Evolutionary conservation across 2,329 filamentous ascomycete genomes (phyloP), one percentile per base, ranked within the genome.

Genomic region (Calonectria pteridis): DNA sequence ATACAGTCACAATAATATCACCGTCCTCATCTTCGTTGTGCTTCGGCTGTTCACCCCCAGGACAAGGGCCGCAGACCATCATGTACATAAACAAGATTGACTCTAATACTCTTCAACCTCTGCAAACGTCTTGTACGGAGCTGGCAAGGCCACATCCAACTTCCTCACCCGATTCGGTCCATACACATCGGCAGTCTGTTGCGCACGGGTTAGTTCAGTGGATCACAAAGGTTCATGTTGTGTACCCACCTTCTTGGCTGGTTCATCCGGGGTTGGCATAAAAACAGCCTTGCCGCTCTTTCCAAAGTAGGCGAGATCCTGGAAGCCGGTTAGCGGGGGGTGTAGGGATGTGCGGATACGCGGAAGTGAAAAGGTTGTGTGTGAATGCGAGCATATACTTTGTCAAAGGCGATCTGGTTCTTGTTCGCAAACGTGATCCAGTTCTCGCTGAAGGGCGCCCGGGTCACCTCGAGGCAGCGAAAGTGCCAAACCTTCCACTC

Each of bases 361-460:
- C 35, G 55, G 26, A 2, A 6, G 5, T 31, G 33, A 35, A n/a
- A n/a, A n/a, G n/a, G n/a, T n/a, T n/a, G n/a, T n/a, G n/a, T 40
- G 29, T 35, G 55, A 23, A 14, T 37, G 55, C 23, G n/a, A 29
- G 26, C 10, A 13, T 20, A 10, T 69, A 63, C 55, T 59, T 63
- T 69, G 43, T 69, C 67, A 53, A 69, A 69, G 13, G 67, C 67
- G 23, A 69, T 63, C 31, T 69, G 67, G 43, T 69, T 69, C 55
- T 69, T 63, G 55, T 69, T 69, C 4, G 67, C 67, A 51, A 69
- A 69, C 4, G 67, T 69, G 28, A 69, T 69, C 67, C 67, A 69
- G 20, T 69, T 69, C 67, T 69, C 67, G 43, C 67, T 69, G n/a
- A 51, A 69, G 3, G 67, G 55, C 28, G 67, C 55, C 4, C 67